A percentile compares a stretch with the other conserved stretches of the same genome.
These are phyloP conservation scores for Kwoniella botswanensis DNA, from an alignment of 768 basidiomycete genomes.

Conservation along the genomic window DNA sequence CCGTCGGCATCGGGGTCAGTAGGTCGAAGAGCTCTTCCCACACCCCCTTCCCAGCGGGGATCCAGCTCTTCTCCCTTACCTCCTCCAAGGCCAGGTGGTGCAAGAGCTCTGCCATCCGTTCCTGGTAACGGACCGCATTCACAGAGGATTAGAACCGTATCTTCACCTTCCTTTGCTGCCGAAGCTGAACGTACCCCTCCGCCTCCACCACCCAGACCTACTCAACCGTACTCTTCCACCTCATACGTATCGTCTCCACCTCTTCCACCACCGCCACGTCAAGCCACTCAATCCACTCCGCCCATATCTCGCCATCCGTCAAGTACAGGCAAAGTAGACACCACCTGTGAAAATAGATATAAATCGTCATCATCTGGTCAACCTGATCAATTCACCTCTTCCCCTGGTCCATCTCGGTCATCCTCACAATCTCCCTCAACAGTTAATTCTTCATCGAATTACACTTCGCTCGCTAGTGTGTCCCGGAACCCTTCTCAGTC, in stretches of 20 bases:
- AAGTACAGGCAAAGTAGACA: neutral
- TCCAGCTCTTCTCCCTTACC: constrained; percentile 20
- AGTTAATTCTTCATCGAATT: neutral
- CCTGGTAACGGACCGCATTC: constrained; percentile 7
- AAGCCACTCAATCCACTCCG: neutral
- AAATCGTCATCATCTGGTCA: constrained; percentile 6
- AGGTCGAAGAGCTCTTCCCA: constrained; percentile 30
- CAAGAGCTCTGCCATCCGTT: constrained; percentile 27
- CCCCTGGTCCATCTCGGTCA: constrained; percentile 13
- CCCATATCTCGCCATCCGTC: constrained; percentile 4
- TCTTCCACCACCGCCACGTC: constrained; percentile 11
- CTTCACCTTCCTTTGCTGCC: neutral
- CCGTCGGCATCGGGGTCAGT: constrained; percentile 14
- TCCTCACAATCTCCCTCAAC: constrained; percentile 13
- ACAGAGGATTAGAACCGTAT: neutral
- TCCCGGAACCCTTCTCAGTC: constrained; percentile 17
- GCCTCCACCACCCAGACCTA: constrained; percentile 21
- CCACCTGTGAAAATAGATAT: neutral
- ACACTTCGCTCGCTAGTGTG: constrained; percentile 9
- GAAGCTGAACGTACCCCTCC: constrained; percentile 10
- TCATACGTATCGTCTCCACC: constrained; percentile 8
- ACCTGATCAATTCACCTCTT: neutral
- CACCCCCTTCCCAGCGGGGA: constrained; percentile 27
- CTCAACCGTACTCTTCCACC: constrained; percentile 7
- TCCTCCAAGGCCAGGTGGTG: constrained; percentile 23